These are phyloP conservation scores for Parafenestella ontariensis DNA, from an alignment of 2,329 filamentous ascomycete species.

Conservation along the genomic window DNA sequence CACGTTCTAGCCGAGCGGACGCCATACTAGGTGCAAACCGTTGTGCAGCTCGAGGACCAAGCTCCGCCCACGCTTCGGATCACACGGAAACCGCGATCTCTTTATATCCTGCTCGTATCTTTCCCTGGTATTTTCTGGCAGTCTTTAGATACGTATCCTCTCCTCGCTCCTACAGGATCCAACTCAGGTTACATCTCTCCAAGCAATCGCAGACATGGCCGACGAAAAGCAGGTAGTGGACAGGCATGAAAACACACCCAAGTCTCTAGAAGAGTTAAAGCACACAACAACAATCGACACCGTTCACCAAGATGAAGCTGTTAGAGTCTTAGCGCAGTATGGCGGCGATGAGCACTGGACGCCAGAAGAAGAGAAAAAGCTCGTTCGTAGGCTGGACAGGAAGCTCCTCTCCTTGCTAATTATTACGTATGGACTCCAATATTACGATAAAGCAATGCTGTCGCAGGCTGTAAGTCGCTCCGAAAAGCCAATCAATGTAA, in stretches of 20 bases:
- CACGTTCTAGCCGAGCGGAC: neutral
- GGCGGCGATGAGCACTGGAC: slow-evolving; percentile 54
- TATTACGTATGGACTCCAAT: slow-evolving; percentile 39
- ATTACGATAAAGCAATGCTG: slow-evolving; percentile 56
- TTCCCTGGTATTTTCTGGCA: neutral
- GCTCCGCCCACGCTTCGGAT: neutral
- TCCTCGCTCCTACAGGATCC: neutral
- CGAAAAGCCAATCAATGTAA: too few relatives aligned
- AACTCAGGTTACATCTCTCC: neutral
- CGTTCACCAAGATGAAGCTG: slow-evolving; percentile 25
- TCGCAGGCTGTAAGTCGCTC: slow-evolving; percentile 58
- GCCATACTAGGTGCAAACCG: neutral
- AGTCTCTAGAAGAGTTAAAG: slow-evolving; percentile 16
- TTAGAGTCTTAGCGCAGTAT: slow-evolving; percentile 49
- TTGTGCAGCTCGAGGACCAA: neutral
- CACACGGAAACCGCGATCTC: neutral
- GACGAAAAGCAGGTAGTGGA: slow-evolving; percentile 15
- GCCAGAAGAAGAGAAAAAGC: slow-evolving; percentile 48
- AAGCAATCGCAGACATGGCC: neutral
- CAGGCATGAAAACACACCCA: slow-evolving; percentile 6
- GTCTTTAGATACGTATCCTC: neutral
- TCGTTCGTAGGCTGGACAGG: slow-evolving; percentile 32
- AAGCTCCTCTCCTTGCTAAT: slow-evolving; percentile 31
- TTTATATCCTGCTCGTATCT: neutral
- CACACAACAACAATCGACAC: slow-evolving; percentile 22